Evolutionary conservation across 345 rosid genomes (phyloP).

Genomic region (Brassica juncea): DNA sequence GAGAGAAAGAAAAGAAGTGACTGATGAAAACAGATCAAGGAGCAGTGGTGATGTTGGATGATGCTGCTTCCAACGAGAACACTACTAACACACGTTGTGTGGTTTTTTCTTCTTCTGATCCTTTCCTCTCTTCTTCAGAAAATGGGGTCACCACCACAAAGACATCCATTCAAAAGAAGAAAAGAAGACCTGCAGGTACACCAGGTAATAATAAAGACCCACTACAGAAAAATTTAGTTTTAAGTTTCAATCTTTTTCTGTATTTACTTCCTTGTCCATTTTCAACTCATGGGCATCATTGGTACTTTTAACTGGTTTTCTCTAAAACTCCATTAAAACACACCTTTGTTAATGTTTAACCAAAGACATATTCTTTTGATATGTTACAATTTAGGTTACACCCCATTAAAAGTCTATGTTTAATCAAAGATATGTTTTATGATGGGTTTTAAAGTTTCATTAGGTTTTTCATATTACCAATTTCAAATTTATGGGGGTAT

Average conservation of each 20-base stretch:
- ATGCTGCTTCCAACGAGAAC: slow-evolving; percentile 35
- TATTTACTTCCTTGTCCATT: neutral
- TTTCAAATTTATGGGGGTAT: neutral
- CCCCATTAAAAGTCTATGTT: neutral
- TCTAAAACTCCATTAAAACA: slow-evolving; percentile 1
- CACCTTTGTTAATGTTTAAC: neutral
- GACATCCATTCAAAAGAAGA: slow-evolving; percentile 53
- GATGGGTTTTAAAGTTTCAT: neutral
- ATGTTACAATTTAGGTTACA: neutral
- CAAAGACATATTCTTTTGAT: neutral
- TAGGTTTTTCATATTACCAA: neutral
- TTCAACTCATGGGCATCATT: slow-evolving; percentile 1
- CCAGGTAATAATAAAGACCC: slow-evolving; percentile 58
- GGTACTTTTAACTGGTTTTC: slow-evolving; percentile 1
- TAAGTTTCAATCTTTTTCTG: neutral
- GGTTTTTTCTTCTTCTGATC: slow-evolving; percentile 59
- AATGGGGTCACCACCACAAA: slow-evolving; percentile 55
- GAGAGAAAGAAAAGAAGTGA: slow-evolving; percentile 19
- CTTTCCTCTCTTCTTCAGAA: slow-evolving; percentile 49
- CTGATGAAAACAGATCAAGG: slow-evolving; percentile 35
- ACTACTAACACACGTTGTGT: slow-evolving; percentile 30
- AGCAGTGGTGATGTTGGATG: slow-evolving; percentile 30
- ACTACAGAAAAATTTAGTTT: neutral
- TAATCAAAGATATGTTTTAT: neutral
- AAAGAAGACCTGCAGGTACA: slow-evolving; percentile 89